Evolutionary conservation across 495 filamentous ascomycete species (phyloP).

Genomic region (Penicillium coffeae): DNA sequence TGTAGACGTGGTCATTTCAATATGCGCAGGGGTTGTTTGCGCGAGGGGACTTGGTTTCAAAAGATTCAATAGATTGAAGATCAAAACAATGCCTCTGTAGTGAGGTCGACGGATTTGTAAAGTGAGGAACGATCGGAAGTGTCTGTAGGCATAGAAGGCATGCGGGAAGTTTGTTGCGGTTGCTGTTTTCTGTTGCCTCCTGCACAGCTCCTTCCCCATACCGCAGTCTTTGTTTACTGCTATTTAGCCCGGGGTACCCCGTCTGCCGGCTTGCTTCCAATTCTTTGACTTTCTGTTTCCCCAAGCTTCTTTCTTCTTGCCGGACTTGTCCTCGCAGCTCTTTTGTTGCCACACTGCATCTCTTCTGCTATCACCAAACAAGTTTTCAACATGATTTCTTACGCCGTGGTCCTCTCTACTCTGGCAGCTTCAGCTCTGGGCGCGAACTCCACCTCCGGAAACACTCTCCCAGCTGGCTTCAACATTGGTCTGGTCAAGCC

Average conservation of each 20-base stretch:
- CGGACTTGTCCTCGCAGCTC: constrained; percentile 14
- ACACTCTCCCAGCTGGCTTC: constrained; percentile 39
- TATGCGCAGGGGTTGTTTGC: not conserved
- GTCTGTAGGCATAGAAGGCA: not conserved
- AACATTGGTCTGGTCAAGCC: constrained; percentile 29
- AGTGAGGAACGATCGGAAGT: not conserved
- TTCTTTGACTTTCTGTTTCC: constrained; percentile 17
- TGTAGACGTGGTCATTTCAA: not conserved
- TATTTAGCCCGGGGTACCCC: not conserved
- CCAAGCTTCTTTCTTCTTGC: constrained; percentile 14
- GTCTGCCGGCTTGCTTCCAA: constrained; percentile 9
- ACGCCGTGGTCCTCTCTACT: constrained; percentile 31
- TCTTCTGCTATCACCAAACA: constrained; percentile 6
- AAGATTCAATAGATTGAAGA: not conserved
- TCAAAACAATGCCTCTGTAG: not conserved
- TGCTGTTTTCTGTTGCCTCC: constrained; percentile 3
- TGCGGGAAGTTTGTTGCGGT: not conserved
- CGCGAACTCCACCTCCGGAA: constrained; percentile 20
- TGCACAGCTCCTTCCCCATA: not conserved
- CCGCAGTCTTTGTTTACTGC: not conserved
- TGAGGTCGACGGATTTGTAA: not conserved
- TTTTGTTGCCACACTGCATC: constrained; percentile 4
- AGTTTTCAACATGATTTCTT: constrained; percentile 31
- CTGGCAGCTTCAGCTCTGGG: constrained; percentile 28
- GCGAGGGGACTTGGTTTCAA: not conserved